Evolutionary conservation across 306 rosid species (phyloP).

Genomic region (Pueraria montana): DNA sequence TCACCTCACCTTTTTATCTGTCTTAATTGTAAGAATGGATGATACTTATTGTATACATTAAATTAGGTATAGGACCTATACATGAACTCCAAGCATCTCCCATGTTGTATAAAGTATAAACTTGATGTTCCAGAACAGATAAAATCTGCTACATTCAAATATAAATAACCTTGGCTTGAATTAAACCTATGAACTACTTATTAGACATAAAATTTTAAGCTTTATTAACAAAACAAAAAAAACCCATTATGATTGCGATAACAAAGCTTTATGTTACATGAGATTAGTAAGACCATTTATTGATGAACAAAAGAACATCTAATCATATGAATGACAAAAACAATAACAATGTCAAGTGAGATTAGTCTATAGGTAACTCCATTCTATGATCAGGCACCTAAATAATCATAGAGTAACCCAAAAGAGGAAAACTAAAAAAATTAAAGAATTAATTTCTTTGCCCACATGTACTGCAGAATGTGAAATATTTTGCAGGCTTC

Average conservation of each 20-base stretch:
- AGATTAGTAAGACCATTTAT: neutral
- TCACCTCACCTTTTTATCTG: neutral
- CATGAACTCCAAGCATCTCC: conserved; percentile 38
- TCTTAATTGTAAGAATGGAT: conserved; percentile 1
- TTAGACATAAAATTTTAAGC: conserved; percentile 18
- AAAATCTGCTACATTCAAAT: neutral
- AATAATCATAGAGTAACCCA: neutral
- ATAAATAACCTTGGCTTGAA: neutral
- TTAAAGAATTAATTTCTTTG: neutral
- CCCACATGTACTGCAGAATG: neutral
- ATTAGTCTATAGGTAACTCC: neutral
- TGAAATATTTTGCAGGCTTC: neutral
- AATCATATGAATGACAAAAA: conserved; percentile 13
- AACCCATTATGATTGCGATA: neutral
- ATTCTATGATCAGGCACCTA: conserved; percentile 26
- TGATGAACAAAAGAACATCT: neutral
- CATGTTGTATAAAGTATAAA: neutral
- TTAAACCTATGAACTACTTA: conserved; percentile 8
- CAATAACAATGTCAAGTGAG: neutral
- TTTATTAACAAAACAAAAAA: neutral
- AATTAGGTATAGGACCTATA: neutral
- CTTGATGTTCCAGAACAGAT: conserved; percentile 13
- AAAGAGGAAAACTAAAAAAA: neutral
- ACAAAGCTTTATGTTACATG: neutral
- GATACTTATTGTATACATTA: neutral